Percentiles rank a stretch among this genome's conserved stretches.
Conservation (phyloP, 768 basidiomycete species). For the Mycena maculata region DNA sequence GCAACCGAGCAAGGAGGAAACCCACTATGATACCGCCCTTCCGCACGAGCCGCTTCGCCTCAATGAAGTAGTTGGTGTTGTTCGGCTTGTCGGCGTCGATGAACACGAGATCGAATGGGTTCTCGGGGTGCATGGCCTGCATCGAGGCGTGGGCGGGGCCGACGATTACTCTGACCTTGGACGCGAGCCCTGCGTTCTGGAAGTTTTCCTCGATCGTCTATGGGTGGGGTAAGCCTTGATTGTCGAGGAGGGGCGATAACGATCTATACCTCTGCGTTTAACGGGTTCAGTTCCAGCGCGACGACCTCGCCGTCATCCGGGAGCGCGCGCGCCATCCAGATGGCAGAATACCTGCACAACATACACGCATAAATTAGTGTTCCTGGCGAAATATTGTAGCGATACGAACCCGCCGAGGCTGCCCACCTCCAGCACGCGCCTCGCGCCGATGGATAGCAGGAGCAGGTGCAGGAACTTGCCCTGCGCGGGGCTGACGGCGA, state of each 20-base stretch:
- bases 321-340: constrained; percentile 57
- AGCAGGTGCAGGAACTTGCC: constrained; percentile 60
- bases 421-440: constrained; percentile 63
- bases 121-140: constrained; percentile 55
- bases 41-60: constrained; percentile 56
- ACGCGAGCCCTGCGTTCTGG: constrained; percentile 60
- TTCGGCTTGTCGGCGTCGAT: constrained; percentile 64
- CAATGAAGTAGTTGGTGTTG: constrained; percentile 54
- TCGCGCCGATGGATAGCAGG: constrained; percentile 55
- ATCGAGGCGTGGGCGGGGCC: constrained; percentile 66
- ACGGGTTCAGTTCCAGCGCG: constrained; percentile 58
- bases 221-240: constrained; percentile 30
- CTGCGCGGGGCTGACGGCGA: constrained; percentile 53
- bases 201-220: constrained; percentile 72
- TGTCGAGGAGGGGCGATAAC: constrained; percentile 22
- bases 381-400: neutral
- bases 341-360: constrained; percentile 55
- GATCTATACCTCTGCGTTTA: constrained; percentile 55
- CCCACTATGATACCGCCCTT: constrained; percentile 59
- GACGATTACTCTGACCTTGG: constrained; percentile 61
- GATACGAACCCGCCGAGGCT: constrained; percentile 60
- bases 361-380: too few species aligned
- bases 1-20: constrained; percentile 7
- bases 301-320: constrained; percentile 61
- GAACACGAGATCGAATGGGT: constrained; percentile 71